Evolutionary conservation across 2,329 filamentous ascomycete species (phyloP), one percentile per base, ranked within the genome.

Genomic region (Penicillium sp.): DNA sequence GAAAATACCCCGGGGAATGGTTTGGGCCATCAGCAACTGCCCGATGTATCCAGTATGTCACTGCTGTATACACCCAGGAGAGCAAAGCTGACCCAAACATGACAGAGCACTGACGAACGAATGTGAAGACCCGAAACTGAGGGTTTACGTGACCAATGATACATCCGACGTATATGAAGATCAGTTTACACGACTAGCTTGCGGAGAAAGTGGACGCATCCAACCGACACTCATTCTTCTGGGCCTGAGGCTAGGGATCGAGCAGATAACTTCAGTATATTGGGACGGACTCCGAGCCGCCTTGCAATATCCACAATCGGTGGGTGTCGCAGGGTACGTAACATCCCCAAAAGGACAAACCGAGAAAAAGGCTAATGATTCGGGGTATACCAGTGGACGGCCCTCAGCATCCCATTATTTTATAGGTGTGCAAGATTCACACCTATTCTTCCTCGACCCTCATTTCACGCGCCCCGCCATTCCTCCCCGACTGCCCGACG

Each of bases 1-100:
- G 89, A 3, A 97, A 95, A 69, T 87, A 94, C 62, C 93, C 93
- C 0, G 93, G 93, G 29, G 89, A 97, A 70, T 98, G 93, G 93
- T 98, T 98, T 70, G 93, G 93, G 0, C 93, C 93, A n/a, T 96
- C 89, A 14, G 93, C 93, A 6, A 94, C 93, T 8, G 90, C 93
- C 38, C 82, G 85, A 46, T 97, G 93, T 67, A 96, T 98, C 56
- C 85, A 93, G 89, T 94, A 73, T 67, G 86, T 70, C 37, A 3
- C 27, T 11, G 5, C 1, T 8, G 16, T 18, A 11, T 18, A 11
- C 10, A 9, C 14, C 31, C 16, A 11, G 3, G 3, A 20, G 6
- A 27, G 37, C 20, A 24, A 18, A 22, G 18, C 50, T 51, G 43
- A 53, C 55, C 14, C 3, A 45, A 28, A 7, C 23, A 28, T 41